Evolutionary conservation across 2,329 filamentous ascomycete species (phyloP).

Genomic region (Talaromyces verruculosus): DNA sequence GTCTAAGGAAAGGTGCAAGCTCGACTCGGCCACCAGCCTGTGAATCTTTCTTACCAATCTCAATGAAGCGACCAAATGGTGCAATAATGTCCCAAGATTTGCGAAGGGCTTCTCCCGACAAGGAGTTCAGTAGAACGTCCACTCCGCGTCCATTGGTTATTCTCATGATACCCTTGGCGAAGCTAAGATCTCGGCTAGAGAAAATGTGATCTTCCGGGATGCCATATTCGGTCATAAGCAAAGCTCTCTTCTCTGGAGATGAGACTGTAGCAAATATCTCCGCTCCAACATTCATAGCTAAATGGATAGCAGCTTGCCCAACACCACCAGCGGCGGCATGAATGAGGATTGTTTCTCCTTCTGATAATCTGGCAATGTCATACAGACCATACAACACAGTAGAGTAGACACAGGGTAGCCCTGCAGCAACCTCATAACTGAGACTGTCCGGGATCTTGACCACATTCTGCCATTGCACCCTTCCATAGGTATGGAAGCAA

Average conservation of each 20-base stretch:
- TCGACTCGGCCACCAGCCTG: constrained; percentile 20
- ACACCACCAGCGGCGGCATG: constrained; percentile 29
- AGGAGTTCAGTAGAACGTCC: constrained; percentile 25
- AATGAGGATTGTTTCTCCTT: constrained; percentile 28
- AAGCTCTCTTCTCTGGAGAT: constrained; percentile 25
- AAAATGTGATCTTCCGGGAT: constrained; percentile 29
- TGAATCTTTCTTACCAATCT: constrained; percentile 26
- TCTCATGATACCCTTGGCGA: constrained; percentile 26
- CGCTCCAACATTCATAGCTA: constrained; percentile 26
- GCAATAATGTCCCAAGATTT: constrained; percentile 25
- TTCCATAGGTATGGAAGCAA: constrained; percentile 24
- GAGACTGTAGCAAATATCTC: constrained; percentile 29
- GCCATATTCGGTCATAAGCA: constrained; percentile 26
- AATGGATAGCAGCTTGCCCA: constrained; percentile 29
- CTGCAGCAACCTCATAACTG: constrained; percentile 26
- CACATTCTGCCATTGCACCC: constrained; percentile 19
- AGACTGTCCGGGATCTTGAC: constrained; percentile 24
- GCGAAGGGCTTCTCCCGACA: constrained; percentile 24
- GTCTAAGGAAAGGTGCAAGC: constrained; percentile 23
- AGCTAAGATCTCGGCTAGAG: constrained; percentile 26
- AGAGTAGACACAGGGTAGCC: constrained; percentile 25
- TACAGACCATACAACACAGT: constrained; percentile 27
- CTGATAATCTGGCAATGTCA: constrained; percentile 24
- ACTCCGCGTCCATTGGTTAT: constrained; percentile 26
- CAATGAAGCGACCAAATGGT: constrained; percentile 26